Evolutionary conservation across 169 alveolate genomes (phyloP).

Genomic region (Plasmodium yoelii): DNA sequence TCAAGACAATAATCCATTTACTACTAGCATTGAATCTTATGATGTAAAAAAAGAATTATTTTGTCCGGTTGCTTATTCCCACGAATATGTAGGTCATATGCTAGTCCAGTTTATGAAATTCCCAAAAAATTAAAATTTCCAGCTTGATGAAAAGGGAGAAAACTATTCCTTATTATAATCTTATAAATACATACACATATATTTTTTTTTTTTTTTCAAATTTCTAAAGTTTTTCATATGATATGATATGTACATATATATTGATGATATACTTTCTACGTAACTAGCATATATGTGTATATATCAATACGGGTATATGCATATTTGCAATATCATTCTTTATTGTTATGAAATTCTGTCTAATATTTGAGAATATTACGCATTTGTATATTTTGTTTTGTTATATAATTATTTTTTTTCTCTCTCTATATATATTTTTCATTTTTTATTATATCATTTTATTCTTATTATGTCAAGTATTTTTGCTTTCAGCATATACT

Average conservation of each 20-base stretch:
- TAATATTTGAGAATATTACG: no score
- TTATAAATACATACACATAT: not conserved
- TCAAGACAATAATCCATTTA: slow-evolving; percentile 8
- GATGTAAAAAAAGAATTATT: slow-evolving; percentile 28
- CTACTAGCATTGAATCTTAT: not conserved
- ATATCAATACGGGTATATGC: not conserved
- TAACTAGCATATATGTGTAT: not conserved
- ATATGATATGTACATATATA: not conserved
- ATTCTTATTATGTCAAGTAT: no score
- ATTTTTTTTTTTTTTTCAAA: not conserved
- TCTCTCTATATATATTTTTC: no score
- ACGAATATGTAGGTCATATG: slow-evolving; percentile 72
- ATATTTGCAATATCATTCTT: not conserved
- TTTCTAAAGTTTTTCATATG: no score
- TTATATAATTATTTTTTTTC: no score
- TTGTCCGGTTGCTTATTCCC: slow-evolving; percentile 75
- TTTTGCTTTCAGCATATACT: no score
- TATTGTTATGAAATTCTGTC: no score
- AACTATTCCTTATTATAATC: not conserved
- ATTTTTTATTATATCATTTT: no score
- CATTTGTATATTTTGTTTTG: no score
- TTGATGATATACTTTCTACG: not conserved
- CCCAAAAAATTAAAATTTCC: slow-evolving; percentile 16
- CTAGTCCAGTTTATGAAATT: slow-evolving; percentile 64
- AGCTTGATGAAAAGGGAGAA: not conserved